Evolutionary conservation across 73 alveolate genomes (phyloP).

Genomic region (Diophrys sp.): DNA sequence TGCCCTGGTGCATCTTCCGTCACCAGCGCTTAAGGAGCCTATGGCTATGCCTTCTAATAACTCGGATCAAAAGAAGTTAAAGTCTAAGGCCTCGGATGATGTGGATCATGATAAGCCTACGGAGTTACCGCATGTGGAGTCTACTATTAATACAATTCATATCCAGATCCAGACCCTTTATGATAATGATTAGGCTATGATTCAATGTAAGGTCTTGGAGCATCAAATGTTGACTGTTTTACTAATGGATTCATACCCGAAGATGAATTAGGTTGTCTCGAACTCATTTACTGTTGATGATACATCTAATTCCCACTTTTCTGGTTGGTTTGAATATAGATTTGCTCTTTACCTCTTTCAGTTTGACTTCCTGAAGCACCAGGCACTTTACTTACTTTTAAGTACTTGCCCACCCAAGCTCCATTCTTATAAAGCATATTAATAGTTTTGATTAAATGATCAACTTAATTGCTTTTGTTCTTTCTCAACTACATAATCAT

Average conservation of each 20-base stretch:
- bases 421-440: background rate
- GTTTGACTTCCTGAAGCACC: background rate
- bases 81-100: too few relatives aligned
- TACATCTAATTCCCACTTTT: too few relatives aligned
- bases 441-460: background rate
- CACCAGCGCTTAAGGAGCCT: too few relatives aligned
- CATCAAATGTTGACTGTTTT: background rate
- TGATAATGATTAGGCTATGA: too few relatives aligned
- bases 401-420: background rate
- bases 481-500: background rate
- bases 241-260: background rate
- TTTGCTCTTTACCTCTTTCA: background rate
- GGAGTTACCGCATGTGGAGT: too few relatives aligned
- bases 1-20: too few relatives aligned
- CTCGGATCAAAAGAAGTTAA: too few relatives aligned
- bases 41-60: too few relatives aligned
- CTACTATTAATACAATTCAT: too few relatives aligned
- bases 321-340: background rate
- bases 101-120: too few relatives aligned
- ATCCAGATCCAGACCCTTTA: too few relatives aligned
- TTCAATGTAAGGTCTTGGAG: background rate
- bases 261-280: background rate
- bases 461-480: background rate
- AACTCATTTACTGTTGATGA: too few relatives aligned
- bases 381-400: background rate